Evolutionary conservation across 768 basidiomycete genomes (phyloP).

Genomic region (Auricularia sp.): DNA sequence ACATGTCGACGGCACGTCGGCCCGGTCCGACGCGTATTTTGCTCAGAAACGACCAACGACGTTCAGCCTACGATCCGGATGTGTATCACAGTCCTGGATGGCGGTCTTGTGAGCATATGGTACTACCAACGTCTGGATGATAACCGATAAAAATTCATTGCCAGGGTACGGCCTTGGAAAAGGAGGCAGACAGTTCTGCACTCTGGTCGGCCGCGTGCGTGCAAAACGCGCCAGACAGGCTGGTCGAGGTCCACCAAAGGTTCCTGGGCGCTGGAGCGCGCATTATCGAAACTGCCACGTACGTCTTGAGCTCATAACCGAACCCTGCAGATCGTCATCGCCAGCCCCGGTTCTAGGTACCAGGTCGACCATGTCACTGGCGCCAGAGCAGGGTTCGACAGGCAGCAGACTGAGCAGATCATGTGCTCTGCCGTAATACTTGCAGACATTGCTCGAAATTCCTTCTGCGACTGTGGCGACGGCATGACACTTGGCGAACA

Average conservation of each 20-base stretch:
- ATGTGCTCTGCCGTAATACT: slow-evolving; percentile 47
- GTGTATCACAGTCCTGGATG: slow-evolving; percentile 27
- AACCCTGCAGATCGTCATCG: background rate
- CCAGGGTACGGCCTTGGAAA: slow-evolving; percentile 58
- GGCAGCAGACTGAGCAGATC: slow-evolving; percentile 29
- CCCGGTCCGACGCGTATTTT: no score
- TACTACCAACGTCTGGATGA: slow-evolving; percentile 1
- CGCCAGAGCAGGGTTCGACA: slow-evolving; percentile 38
- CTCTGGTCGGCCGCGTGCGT: slow-evolving; percentile 67
- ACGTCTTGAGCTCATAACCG: slow-evolving; percentile 10
- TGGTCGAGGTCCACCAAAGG: slow-evolving; percentile 49
- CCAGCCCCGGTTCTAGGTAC: slow-evolving; percentile 35
- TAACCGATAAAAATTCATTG: background rate
- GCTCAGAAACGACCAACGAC: no score
- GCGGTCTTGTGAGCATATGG: slow-evolving; percentile 34
- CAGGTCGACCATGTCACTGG: slow-evolving; percentile 54
- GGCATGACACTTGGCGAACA: background rate
- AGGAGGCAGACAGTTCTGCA: slow-evolving; percentile 39
- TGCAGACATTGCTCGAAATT: slow-evolving; percentile 36
- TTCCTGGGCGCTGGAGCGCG: slow-evolving; percentile 59
- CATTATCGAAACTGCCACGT: slow-evolving; percentile 66
- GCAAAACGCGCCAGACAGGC: slow-evolving; percentile 38
- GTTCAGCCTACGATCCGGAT: background rate
- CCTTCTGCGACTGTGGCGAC: background rate
- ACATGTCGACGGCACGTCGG: no score